phyloP scores from a whole-genome alignment of 1,284 basidiomycete genomes.

The Trichosporon sp. region DNA sequence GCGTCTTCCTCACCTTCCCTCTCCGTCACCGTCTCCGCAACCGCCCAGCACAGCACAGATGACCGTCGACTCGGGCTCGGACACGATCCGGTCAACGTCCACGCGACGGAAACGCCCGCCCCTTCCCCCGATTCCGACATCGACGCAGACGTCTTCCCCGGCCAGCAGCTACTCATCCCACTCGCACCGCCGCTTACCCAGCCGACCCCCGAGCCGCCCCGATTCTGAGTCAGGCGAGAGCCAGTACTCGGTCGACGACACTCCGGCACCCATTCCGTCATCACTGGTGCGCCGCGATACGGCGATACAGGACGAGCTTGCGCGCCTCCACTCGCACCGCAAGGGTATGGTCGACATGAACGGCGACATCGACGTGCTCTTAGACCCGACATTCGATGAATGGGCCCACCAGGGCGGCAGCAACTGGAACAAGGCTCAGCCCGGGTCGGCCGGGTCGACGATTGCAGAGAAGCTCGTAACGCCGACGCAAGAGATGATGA shows the following conservation, averaged over 20 bases:
- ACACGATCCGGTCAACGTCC: conserved; percentile 18
- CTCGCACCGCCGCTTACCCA: neutral
- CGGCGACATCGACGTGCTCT: conserved; percentile 25
- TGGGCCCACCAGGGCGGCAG: conserved; percentile 28
- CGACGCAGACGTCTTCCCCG: conserved; percentile 12
- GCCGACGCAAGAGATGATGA: conserved; percentile 20
- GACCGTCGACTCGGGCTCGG: conserved; percentile 16
- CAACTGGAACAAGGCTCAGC: conserved; percentile 13
- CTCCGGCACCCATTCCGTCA: neutral
- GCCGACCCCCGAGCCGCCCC: conserved; percentile 19
- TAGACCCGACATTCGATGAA: conserved; percentile 27
- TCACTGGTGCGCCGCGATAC: conserved; percentile 12
- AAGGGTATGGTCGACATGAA: conserved; percentile 26
- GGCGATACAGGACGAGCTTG: conserved; percentile 2
- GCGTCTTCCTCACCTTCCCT: neutral
- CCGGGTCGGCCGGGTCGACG: conserved; percentile 18
- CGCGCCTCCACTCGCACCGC: conserved; percentile 14
- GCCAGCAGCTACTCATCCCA: conserved; percentile 12
- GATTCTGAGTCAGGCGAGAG: conserved; percentile 29
- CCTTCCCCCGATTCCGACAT: conserved; percentile 14
- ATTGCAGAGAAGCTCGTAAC: conserved; percentile 20
- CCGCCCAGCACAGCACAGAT: neutral
- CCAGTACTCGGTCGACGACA: conserved; percentile 32
- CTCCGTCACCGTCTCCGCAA: conserved; percentile 12
- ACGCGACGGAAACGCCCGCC: conserved; percentile 7